Percentiles rank a stretch among this genome's conserved stretches.
Conservation (phyloP, 2,329 filamentous ascomycete species). For the Fusarium chaquense region DNA sequence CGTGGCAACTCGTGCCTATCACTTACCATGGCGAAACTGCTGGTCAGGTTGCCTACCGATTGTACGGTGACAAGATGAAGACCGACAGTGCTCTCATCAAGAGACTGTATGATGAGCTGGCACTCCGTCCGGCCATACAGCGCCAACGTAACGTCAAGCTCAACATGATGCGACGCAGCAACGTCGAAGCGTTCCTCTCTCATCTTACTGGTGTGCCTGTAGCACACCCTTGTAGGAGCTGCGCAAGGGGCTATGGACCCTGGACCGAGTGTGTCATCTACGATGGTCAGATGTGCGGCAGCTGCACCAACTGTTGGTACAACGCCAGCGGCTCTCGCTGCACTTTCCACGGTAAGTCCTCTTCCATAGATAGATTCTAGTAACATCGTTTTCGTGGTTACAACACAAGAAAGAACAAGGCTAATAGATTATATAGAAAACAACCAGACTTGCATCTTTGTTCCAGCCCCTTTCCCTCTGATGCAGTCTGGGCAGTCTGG, state of each 20-base stretch:
- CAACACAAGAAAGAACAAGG: not conserved
- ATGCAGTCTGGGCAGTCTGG: not conserved
- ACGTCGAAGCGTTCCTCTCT: slow-evolving; percentile 69
- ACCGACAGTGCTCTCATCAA: slow-evolving; percentile 68
- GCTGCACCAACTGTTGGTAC: slow-evolving; percentile 73
- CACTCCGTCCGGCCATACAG: slow-evolving; percentile 64
- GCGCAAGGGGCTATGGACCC: slow-evolving; percentile 69
- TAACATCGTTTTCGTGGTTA: not conserved
- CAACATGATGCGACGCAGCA: slow-evolving; percentile 69
- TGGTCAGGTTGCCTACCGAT: slow-evolving; percentile 60
- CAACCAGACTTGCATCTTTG: slow-evolving; percentile 37
- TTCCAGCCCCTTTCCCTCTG: slow-evolving; percentile 11
- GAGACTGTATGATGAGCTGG: slow-evolving; percentile 62
- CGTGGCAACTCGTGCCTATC: not conserved
- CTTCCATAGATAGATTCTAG: too few relatives aligned
- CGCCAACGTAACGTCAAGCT: slow-evolving; percentile 66
- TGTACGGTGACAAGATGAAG: slow-evolving; percentile 61
- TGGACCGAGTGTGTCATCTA: slow-evolving; percentile 71
- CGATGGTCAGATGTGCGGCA: slow-evolving; percentile 70
- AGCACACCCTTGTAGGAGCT: slow-evolving; percentile 67
- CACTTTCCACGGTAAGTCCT: slow-evolving; percentile 67
- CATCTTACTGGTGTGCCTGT: slow-evolving; percentile 66
- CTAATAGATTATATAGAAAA: slow-evolving; percentile 35
- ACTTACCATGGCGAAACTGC: slow-evolving; percentile 49
- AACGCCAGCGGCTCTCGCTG: slow-evolving; percentile 71